These are phyloP conservation scores for Mortierella hygrophila DNA, from an alignment of 192 early-diverging fungal genomes.

Conservation along the genomic window DNA sequence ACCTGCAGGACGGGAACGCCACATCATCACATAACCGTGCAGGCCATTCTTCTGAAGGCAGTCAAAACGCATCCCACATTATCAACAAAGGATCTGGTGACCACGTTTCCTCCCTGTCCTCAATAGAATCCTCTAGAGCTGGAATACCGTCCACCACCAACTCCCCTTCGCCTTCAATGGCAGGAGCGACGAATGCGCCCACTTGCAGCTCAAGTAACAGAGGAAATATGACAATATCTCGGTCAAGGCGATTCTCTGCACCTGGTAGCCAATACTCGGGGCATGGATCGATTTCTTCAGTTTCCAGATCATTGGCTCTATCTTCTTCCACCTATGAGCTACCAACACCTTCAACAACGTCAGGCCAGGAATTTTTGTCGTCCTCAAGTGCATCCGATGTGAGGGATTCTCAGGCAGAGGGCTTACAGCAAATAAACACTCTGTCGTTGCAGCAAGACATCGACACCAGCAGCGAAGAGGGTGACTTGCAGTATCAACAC, in stretches of 20 bases:
- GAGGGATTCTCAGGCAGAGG: not conserved
- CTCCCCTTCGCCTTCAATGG: not conserved
- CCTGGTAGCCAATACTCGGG: conserved; percentile 18
- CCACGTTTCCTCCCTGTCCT: not conserved
- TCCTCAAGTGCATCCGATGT: not conserved
- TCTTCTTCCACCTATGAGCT: not conserved
- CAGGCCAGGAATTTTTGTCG: not conserved
- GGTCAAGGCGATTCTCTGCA: conserved; percentile 34
- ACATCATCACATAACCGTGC: not conserved
- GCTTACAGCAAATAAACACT: not conserved
- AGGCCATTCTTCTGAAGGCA: not conserved
- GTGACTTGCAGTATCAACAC: not conserved
- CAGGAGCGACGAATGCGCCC: not conserved
- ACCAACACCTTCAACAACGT: not conserved
- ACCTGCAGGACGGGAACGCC: not conserved
- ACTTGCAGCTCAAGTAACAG: conserved; percentile 8
- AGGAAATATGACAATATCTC: conserved; percentile 17
- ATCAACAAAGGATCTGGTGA: not conserved
- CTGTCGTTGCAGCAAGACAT: not conserved
- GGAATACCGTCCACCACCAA: not conserved
- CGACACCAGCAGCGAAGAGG: not conserved
- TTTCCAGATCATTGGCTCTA: not conserved
- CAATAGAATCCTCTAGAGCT: not conserved
- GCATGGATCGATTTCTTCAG: conserved; percentile 10
- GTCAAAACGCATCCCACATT: not conserved